phyloP scores from a whole-genome alignment of 805 yeast genomes.

The Cyberlindnera xylosilytica region DNA sequence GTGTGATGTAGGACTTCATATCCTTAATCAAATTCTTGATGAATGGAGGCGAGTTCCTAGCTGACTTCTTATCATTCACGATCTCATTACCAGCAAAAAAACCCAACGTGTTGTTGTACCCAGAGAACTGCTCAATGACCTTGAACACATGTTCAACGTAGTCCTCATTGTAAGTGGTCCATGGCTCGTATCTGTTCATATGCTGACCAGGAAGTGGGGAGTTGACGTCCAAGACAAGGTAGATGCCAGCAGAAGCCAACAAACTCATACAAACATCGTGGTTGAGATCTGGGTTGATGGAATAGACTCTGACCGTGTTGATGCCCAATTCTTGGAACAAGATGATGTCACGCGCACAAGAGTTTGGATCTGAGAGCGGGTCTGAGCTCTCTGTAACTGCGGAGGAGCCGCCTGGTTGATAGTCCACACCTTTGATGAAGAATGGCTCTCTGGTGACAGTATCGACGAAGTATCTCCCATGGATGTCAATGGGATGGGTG shows the following conservation, averaged over 20 bases:
- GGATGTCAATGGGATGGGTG: conserved; percentile 65
- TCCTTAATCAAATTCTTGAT: conserved; percentile 79
- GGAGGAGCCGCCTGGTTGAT: conserved; percentile 95
- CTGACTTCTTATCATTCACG: conserved; percentile 72
- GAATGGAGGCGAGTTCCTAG: conserved; percentile 66
- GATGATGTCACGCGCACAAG: conserved; percentile 78
- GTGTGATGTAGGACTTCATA: conserved; percentile 65
- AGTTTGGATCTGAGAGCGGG: conserved; percentile 69
- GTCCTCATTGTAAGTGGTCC: conserved; percentile 74
- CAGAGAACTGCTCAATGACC: conserved; percentile 76
- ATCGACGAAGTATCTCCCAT: conserved; percentile 73
- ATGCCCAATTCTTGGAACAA: conserved; percentile 82
- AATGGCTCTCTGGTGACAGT: conserved; percentile 74
- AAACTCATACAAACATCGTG: conserved; percentile 91
- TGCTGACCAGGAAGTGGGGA: conserved; percentile 79
- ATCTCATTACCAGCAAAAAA: conserved; percentile 93
- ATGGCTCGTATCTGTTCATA: conserved; percentile 87
- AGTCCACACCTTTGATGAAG: conserved; percentile 83
- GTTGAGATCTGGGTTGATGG: conserved; percentile 75
- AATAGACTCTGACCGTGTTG: conserved; percentile 84
- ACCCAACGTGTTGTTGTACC: conserved; percentile 85
- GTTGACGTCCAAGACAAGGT: conserved; percentile 85
- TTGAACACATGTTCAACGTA: conserved; percentile 76
- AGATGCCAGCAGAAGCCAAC: conserved; percentile 90
- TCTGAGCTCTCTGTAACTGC: conserved; percentile 57